Evolutionary conservation across 1,139 yeast species (phyloP), one percentile per base, ranked within the genome.

Genomic region (Suhomyces terraborum): DNA sequence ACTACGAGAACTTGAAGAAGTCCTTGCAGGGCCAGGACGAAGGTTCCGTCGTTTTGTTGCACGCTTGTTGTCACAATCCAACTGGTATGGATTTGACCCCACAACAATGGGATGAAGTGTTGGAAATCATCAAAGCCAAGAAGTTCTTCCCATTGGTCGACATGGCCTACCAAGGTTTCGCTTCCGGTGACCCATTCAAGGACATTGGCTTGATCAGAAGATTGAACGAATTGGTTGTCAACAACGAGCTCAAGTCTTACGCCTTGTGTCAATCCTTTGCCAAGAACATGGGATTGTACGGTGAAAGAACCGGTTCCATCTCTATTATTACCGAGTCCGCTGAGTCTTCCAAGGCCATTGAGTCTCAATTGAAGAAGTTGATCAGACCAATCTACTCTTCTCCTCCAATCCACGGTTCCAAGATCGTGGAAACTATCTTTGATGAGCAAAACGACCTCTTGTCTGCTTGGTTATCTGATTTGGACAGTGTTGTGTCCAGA

Each of bases 1-100:
- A 79, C 53, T 69, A 76, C 43, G 79, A 69, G 17, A 75, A 74
- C 39, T 69, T 83, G 72, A 66, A 69, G 51, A 45, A 56, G 38
- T 68, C 76, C 25, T 59, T 73, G 40, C 45, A 60, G 24, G 50
- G 59, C 20, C 77, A 78, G 35, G 74, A 69, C 20, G 64, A 70
- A 14, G 84, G 79, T 22, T 73, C 85, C 13, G 77, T 87, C 47
- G 82, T 91, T 26, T 68, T 91, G 42, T 74, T 91, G 47, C 98
- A 91, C 66, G 95, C 96, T 5, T 89, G 97, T 60, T 94, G 97
- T 56, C 98, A 91, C 71, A 91, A 91, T 67, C 98, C 98, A 30
- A 91, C 97, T 10, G 98, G 97, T 24, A 81, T 91, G 49, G 98
- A 91, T 61, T 94, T 95, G 47, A 75, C 87, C 9, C 65, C 66